Evolutionary conservation across 2,329 filamentous ascomycete species (phyloP), one percentile per base, ranked within the genome.

Genomic region (Xylariaceae sp.): DNA sequence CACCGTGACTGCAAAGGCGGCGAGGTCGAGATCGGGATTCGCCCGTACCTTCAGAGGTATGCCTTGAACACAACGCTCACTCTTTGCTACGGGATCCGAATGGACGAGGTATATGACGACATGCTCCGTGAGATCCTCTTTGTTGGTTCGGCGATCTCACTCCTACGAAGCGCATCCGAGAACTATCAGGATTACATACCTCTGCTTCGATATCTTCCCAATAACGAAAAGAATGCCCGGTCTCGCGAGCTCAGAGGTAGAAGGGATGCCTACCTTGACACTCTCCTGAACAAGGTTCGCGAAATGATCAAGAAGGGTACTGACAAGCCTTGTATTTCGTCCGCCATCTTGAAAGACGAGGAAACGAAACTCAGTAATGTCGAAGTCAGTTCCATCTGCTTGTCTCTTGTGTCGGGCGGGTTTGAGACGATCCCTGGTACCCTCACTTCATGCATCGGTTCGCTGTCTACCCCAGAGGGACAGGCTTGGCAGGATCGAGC

Each of bases 381-480:
- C 1, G 73, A 78, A 51, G 72, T 78, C 13, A 69, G 66, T 2
- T 75, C 69, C 0, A 77, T 77, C 31, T 76, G 73, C 45, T 56
- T 77, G 0, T 73, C 69, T 0, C 61, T 78, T 2, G 72, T 77
- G 0, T 73, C 69, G 16, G 73, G 73, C 9, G 73, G 73, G 0
- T 77, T 77, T 37, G 73, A 77, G 50, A 76, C 73, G 0, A 76
- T 77, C 34, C 72, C 73, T 0, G 72, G 72, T 1, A 76, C 72
- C 0, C 47, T 76, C n/a, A 75, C 72, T 0, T 71, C 67, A 4
- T 71, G 67, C 34, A 68, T 77, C 32, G 73, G 72, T 2, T 74
- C 70, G 0, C 57, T 78, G 0, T 67, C 62, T 1, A 76, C 71
- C 0, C 55, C 60, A 0, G 67, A 71, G 48, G 73, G 73, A 0